phyloP scores from a whole-genome alignment of 108 stramenopile species.

The Fragilaria radians region DNA sequence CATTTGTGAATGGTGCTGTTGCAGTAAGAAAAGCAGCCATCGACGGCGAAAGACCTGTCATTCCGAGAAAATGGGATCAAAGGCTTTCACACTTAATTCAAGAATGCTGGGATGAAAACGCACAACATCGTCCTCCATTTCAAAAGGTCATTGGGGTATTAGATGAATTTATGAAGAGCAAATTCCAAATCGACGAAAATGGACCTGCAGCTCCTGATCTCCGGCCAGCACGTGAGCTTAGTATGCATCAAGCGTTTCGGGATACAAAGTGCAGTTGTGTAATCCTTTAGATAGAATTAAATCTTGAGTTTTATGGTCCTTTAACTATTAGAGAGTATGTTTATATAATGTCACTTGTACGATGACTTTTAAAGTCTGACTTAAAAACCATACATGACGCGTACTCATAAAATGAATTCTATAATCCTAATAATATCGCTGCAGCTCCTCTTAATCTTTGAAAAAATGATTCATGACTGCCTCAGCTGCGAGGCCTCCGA shows the following conservation, averaged over 20 bases:
- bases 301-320: no score
- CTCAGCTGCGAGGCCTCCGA: background rate
- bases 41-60: conserved; percentile 71
- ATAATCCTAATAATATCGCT: no score
- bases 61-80: conserved; percentile 67
- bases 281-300: background rate
- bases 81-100: conserved; percentile 52
- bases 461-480: no score
- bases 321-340: no score
- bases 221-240: background rate
- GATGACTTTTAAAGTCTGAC: no score
- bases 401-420: no score
- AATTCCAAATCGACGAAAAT: conserved; percentile 5
- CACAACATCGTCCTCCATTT: conserved; percentile 63
- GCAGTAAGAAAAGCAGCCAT: conserved; percentile 65
- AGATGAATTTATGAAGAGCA: conserved; percentile 23
- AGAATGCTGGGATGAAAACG: conserved; percentile 81
- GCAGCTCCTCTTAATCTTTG: background rate
- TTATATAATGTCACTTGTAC: no score
- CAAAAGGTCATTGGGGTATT: conserved; percentile 46
- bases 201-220: background rate
- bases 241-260: no score
- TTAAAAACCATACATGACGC: no score
- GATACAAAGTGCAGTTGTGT: background rate
- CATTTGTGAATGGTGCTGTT: conserved; percentile 50